A percentile compares a stretch with the other conserved stretches of the same genome.
Conservation (phyloP, 257 asterid genomes). For the Forsythia suspensa region DNA sequence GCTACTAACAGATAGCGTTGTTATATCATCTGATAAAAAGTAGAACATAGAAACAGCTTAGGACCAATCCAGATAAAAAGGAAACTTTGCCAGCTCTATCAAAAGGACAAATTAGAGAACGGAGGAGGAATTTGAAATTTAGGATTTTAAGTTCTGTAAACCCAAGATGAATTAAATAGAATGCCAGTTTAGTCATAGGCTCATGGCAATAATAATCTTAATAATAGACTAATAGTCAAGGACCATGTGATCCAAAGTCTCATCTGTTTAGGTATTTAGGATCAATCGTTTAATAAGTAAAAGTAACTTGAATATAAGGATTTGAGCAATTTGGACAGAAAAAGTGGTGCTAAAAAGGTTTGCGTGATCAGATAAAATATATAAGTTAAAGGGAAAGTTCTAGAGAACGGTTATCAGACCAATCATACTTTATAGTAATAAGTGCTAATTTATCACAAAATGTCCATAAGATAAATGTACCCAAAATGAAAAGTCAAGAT, state of each 20-base stretch:
- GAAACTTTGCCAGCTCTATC: neutral
- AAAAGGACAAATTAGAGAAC: constrained; percentile 13
- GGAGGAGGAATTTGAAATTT: neutral
- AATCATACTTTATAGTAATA: neutral
- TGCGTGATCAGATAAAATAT: neutral
- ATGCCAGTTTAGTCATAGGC: neutral
- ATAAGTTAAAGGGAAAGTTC: neutral
- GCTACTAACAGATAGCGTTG: constrained; percentile 11
- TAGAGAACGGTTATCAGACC: neutral
- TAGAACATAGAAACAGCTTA: constrained; percentile 8
- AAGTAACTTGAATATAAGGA: neutral
- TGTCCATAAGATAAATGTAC: neutral
- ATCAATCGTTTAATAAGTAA: neutral
- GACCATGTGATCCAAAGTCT: neutral
- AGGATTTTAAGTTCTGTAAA: neutral
- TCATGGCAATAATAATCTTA: neutral
- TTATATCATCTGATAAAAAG: constrained; percentile 3
- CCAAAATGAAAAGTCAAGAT: neutral
- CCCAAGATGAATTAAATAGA: neutral
- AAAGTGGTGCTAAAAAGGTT: neutral
- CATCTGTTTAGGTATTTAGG: neutral
- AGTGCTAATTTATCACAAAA: neutral
- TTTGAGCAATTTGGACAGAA: neutral
- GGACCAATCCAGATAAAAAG: constrained; percentile 1
- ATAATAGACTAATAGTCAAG: neutral